Conservation (phyloP, 2,329 filamentous ascomycete species). For the Hymenoscyphus repandus region DNA sequence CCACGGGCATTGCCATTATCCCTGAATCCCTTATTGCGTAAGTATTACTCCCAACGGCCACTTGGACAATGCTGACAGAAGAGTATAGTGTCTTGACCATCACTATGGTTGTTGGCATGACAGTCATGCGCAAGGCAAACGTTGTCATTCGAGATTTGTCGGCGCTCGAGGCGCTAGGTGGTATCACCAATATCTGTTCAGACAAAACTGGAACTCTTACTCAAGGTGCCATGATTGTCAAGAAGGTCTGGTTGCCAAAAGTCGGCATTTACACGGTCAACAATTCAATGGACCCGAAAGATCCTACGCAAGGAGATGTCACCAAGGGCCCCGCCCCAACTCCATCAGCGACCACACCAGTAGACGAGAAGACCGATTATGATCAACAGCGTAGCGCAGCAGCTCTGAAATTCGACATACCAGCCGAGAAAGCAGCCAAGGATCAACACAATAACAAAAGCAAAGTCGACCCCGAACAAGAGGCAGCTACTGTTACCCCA, state of each 20-base stretch:
- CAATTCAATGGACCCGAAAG: constrained; percentile 46
- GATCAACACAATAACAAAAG: constrained; percentile 29
- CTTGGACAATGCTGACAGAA: constrained; percentile 26
- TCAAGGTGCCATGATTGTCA: constrained; percentile 50
- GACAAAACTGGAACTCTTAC: constrained; percentile 74
- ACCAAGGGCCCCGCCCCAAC: constrained; percentile 28
- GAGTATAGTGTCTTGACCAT: constrained; percentile 47
- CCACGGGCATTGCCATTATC: constrained; percentile 49
- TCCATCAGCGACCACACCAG: constrained; percentile 14
- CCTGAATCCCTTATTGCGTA: constrained; percentile 49
- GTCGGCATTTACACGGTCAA: constrained; percentile 47
- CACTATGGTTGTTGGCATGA: constrained; percentile 45
- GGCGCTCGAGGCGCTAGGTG: constrained; percentile 61
- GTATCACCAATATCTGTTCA: constrained; percentile 69
- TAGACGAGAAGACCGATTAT: constrained; percentile 44
- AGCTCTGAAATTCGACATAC: constrained; percentile 58
- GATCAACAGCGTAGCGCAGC: constrained; percentile 55
- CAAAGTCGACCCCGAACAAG: constrained; percentile 17
- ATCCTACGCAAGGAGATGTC: constrained; percentile 47
- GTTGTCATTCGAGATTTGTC: constrained; percentile 43
- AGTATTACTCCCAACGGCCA: constrained; percentile 3
- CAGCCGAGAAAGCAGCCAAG: constrained; percentile 38
- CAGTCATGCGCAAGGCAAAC: constrained; percentile 40
- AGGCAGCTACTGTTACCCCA: constrained; percentile 33
- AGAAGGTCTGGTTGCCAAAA: constrained; percentile 51